These are phyloP conservation scores for Sanghuangporus sanghuang DNA, from an alignment of 1,284 basidiomycete species.

Conservation along the genomic window DNA sequence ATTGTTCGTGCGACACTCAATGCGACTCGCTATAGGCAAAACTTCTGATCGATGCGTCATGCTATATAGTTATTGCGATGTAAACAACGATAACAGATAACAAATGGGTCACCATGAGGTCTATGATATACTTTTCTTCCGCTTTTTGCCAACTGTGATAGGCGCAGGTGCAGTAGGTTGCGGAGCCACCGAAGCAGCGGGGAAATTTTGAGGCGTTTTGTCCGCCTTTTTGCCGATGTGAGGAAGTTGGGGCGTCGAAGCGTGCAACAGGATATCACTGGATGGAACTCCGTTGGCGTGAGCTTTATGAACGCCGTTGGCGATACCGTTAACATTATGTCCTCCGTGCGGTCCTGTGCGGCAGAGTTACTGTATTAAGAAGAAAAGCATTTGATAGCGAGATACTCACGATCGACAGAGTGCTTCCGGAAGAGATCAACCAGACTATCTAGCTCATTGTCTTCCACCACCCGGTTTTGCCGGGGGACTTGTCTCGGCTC, in stretches of 20 bases:
- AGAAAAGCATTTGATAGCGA: background rate
- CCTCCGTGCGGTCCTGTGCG: slow-evolving; percentile 21
- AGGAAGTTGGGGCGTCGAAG: background rate
- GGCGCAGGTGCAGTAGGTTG: slow-evolving; percentile 22
- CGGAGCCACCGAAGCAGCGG: background rate
- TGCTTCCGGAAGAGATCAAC: slow-evolving; percentile 46
- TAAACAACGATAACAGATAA: slow-evolving; percentile 5
- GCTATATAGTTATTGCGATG: slow-evolving; percentile 12
- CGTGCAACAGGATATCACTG: background rate
- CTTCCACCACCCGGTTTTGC: slow-evolving; percentile 34
- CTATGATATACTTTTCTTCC: slow-evolving; percentile 31
- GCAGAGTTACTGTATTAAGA: background rate
- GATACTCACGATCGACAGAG: slow-evolving; percentile 36
- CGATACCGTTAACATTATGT: slow-evolving; percentile 22
- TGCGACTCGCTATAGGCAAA: background rate
- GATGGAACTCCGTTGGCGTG: slow-evolving; percentile 21
- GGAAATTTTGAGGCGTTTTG: background rate
- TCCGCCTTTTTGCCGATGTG: background rate
- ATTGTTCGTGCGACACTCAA: background rate
- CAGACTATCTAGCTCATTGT: slow-evolving; percentile 44
- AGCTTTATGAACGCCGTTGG: slow-evolving; percentile 19
- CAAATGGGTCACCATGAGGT: slow-evolving; percentile 14
- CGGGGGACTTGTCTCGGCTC: slow-evolving; percentile 13
- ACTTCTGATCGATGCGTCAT: background rate
- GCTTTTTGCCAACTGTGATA: slow-evolving; percentile 30